Evolutionary conservation across 1,284 basidiomycete species (phyloP), one percentile per base, ranked within the genome.

Genomic region (Ustilago sp.): DNA sequence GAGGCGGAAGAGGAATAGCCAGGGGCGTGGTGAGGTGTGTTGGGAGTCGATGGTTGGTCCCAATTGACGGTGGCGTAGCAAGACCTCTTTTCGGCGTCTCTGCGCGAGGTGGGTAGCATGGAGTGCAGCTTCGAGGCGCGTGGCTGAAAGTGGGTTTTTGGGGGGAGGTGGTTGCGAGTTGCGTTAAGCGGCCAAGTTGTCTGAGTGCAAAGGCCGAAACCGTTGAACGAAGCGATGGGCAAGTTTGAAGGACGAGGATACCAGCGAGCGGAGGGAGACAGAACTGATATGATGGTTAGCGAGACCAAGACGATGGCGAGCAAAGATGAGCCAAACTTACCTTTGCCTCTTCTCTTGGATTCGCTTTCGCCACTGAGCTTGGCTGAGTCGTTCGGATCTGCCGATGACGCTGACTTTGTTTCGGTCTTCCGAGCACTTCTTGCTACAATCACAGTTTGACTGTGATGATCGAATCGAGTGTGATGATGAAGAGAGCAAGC

Each of bases 91-190:
- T 66, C 56, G 36, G 66, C 71, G 66, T 74, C 62, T 43, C 19
- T 68, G 66, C 63, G 67, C 53, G 68, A 70, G 66, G 59, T 59
- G 56, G 73, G 64, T 50, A 69, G 72, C 72, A 74, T 74, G 56
- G 63, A 65, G 72, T 57, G 62, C 59, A 59, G 53, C 32, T 55
- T 50, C 28, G 38, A 57, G 48, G 13, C 45, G 61, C 53, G 61
- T 50, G 34, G 32, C 36, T 41, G 15, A 45, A 50, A 23, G 34
- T 43, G 52, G 45, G 45, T 13, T 32, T 15, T 47, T 51, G 43
- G 36, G 45, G 15, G 19, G 7, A 19, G 19, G 13, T n/a, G 15
- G 19, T 43, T 47, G 36, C 41, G 51, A 41, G 28, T 38, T 39
- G 17, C 48, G 47, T 51, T 19, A 41, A 7, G n/a, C 9, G 32